Base-by-base conservation (phyloP, 2,329 filamentous ascomycete species). In the Macroventuria anomochaeta region DNA sequence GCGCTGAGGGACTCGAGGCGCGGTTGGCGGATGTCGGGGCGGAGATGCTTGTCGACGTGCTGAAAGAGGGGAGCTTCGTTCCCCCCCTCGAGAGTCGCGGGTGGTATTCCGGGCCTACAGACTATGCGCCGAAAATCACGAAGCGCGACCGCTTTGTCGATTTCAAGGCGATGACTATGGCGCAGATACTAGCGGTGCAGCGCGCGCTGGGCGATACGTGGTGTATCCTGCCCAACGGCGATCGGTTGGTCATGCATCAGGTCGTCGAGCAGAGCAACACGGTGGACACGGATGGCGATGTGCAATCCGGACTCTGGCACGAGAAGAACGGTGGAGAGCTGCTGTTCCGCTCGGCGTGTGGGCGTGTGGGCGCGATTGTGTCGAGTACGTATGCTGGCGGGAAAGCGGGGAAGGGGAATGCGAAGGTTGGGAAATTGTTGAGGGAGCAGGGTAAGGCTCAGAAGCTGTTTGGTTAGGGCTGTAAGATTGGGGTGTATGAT, bases 121-220 rank as follows among this genome's bases (percentile, higher is more conserved):
- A 50, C 49, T 83, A 88, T 65, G 93, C 93, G 1, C 84, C 85
- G 1, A 96, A 96, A 69, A 84, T 96, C 55, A 84, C 76, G 1
- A 83, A 87, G 49, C 75, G 80, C 5, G 85, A 93, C 63, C 77
- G 79, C 2, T 82, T 85, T 53, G 75, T 96, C 7, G 75, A 86
- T 56, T 91, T 88, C 81, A 38, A 60, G 0, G 72, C 65, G 3
- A 85, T 84, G 80, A 76, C 76, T 0, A 75, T 80, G n/a, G 73
- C 78, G 3, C 80, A 84, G 1, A 80, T 93, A 13, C 68, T 76
- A 5, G 78, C 82, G 5, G 80, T 83, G 5, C 77, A 83, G 43
- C 80, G 82, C 7, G 86, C 88, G 0, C 76, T 93, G 12, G 87
- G 86, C 0, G 77, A 84, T 4, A 71, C 90, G 5, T 96, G 90